Percentiles rank a stretch among this genome's conserved stretches.
Evolutionary conservation across 1,284 basidiomycete genomes (phyloP).

Genomic region (Neolentinus lepideus): DNA sequence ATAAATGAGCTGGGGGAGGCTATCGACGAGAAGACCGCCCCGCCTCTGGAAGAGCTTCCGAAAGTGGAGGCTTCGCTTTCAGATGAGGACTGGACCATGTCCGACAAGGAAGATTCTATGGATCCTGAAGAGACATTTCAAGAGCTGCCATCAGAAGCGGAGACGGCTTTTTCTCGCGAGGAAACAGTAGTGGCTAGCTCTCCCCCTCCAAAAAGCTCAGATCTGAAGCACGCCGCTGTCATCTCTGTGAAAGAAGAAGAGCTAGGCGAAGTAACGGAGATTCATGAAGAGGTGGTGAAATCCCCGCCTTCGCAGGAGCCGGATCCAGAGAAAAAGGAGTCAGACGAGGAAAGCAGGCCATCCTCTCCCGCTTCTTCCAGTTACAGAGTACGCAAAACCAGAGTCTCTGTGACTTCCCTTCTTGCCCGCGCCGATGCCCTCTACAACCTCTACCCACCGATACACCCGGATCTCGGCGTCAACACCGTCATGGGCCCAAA

Average conservation of each 20-base stretch:
- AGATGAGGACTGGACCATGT: conserved; percentile 13
- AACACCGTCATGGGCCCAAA: conserved; percentile 65
- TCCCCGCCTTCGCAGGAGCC: not conserved
- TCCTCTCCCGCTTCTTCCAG: conserved; percentile 10
- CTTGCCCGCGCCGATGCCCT: conserved; percentile 38
- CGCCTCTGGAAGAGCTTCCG: not conserved
- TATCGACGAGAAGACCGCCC: not conserved
- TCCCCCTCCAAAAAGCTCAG: not conserved
- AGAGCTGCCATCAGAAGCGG: not conserved
- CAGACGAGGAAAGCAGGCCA: conserved; percentile 8
- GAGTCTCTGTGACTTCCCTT: conserved; percentile 32
- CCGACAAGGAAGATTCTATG: not conserved
- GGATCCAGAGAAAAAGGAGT: not conserved
- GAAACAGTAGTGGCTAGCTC: not conserved
- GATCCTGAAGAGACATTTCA: not conserved
- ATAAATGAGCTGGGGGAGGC: not conserved
- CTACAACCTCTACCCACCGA: conserved; percentile 34
- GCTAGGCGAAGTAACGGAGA: too few species aligned
- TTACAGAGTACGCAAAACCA: conserved; percentile 15
- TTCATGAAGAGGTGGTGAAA: too few species aligned
- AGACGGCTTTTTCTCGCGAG: not conserved
- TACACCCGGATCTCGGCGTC: conserved; percentile 39
- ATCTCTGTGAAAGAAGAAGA: not conserved
- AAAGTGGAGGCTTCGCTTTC: not conserved
- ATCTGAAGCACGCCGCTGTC: not conserved